A percentile compares a stretch with the other conserved stretches of the same genome.
phyloP scores from a whole-genome alignment of 1,284 basidiomycete genomes.

The Ceraceosorus guamensis region DNA sequence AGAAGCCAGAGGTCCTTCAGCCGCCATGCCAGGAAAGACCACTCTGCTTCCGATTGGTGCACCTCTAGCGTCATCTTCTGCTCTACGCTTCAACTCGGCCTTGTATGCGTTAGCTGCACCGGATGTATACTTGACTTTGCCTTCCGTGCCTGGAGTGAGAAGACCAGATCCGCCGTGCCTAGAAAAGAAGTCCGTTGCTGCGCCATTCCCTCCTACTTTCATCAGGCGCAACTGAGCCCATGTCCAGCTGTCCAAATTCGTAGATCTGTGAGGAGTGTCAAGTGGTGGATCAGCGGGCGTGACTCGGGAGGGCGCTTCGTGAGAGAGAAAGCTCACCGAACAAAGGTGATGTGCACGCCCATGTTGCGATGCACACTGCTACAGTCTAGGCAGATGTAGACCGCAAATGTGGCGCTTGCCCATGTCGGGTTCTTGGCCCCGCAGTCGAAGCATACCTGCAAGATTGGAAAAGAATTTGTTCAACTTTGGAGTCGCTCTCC shows the following conservation, averaged over 20 bases:
- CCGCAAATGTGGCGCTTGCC: slow-evolving; percentile 90
- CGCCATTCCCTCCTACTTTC: slow-evolving; percentile 90
- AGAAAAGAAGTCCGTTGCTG: slow-evolving; percentile 82
- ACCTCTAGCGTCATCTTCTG: slow-evolving; percentile 63
- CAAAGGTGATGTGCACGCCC: slow-evolving; percentile 97
- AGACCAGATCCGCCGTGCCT: slow-evolving; percentile 72
- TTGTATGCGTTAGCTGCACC: slow-evolving; percentile 79
- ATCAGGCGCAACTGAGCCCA: slow-evolving; percentile 83
- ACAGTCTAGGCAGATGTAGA: slow-evolving; percentile 97
- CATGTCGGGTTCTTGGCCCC: slow-evolving; percentile 93
- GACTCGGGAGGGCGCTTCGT: background rate
- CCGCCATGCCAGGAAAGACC: slow-evolving; percentile 29
- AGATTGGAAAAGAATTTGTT: background rate
- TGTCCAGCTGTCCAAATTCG: slow-evolving; percentile 93
- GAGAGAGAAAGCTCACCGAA: slow-evolving; percentile 60
- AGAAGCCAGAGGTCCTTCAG: background rate
- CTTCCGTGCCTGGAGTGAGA: slow-evolving; percentile 63
- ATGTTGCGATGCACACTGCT: slow-evolving; percentile 91
- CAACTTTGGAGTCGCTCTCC: background rate
- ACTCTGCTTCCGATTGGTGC: slow-evolving; percentile 37
- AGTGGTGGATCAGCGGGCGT: background rate
- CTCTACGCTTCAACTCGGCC: slow-evolving; percentile 76
- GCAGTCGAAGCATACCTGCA: slow-evolving; percentile 91
- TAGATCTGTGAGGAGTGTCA: slow-evolving; percentile 61
- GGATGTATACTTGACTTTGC: slow-evolving; percentile 82